Conservation (phyloP, 768 basidiomycete genomes). For the Leccinum fibrillosum region DNA sequence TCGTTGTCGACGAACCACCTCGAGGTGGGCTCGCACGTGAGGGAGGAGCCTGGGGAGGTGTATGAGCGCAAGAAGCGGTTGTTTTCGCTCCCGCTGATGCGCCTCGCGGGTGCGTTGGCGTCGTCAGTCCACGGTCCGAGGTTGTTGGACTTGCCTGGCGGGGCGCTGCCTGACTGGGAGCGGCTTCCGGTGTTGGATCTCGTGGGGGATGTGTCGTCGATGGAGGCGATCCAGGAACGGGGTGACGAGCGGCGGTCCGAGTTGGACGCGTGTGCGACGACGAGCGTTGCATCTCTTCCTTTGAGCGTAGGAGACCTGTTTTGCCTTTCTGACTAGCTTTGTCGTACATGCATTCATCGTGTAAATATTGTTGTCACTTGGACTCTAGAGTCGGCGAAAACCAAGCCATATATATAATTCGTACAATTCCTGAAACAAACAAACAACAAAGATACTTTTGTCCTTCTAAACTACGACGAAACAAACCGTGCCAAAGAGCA, state of each 20-base stretch:
- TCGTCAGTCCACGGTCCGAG: constrained; percentile 11
- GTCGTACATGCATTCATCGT: background rate
- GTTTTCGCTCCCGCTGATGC: constrained; percentile 73
- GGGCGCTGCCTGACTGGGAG: constrained; percentile 48
- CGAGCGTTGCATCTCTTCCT: constrained; percentile 7
- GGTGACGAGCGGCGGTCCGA: constrained; percentile 34
- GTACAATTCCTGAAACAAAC: constrained; percentile 15
- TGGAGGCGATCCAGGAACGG: constrained; percentile 33
- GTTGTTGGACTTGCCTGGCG: constrained; percentile 60
- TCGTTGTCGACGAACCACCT: constrained; percentile 91
- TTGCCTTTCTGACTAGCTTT: constrained; percentile 4
- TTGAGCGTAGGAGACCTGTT: constrained; percentile 23
- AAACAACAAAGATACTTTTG: constrained; percentile 13
- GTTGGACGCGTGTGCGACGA: constrained; percentile 32
- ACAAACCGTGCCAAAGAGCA: constrained; percentile 6
- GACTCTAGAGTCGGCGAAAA: background rate
- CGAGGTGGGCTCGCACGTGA: constrained; percentile 81
- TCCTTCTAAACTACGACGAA: constrained; percentile 11
- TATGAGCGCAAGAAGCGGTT: constrained; percentile 54
- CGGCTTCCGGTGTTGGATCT: constrained; percentile 69
- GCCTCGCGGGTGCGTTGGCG: constrained; percentile 23
- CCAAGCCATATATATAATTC: constrained; percentile 11
- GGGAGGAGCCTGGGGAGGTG: constrained; percentile 43
- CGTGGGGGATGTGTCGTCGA: constrained; percentile 44
- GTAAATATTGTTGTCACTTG: background rate